phyloP scores from a whole-genome alignment of 1,139 yeast species.

The Lipomyces yarrowii region DNA sequence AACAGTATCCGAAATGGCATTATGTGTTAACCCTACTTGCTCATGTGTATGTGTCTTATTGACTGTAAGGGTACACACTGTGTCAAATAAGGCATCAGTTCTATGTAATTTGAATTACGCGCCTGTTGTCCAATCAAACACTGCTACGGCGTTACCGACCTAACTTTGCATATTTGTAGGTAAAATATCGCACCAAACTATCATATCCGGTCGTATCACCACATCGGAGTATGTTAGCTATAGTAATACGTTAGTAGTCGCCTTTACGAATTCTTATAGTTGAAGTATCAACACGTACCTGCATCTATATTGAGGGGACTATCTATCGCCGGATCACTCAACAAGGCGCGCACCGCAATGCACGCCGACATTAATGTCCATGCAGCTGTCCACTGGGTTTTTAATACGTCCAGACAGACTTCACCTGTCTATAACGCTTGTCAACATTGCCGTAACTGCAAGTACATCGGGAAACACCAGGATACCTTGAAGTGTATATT shows the following conservation, averaged over 20 bases:
- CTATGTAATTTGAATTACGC: background rate
- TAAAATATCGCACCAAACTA: constrained; percentile 64
- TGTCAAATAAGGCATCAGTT: background rate
- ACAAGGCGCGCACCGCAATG: constrained; percentile 67
- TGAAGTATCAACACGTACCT: constrained; percentile 6
- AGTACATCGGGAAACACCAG: background rate
- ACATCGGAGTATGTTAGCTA: constrained; percentile 67
- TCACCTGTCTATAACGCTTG: constrained; percentile 61
- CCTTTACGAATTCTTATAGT: background rate
- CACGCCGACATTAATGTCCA: constrained; percentile 77
- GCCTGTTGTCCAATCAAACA: background rate
- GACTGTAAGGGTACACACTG: background rate
- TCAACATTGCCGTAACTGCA: background rate
- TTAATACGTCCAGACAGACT: constrained; percentile 79
- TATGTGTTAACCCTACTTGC: background rate
- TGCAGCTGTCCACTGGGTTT: constrained; percentile 77
- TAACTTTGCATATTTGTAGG: constrained; percentile 45
- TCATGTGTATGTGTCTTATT: background rate
- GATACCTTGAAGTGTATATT: constrained; percentile 56
- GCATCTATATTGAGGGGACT: constrained; percentile 85
- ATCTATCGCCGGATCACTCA: constrained; percentile 80
- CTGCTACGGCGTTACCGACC: background rate
- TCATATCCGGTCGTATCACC: constrained; percentile 61
- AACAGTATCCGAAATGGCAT: background rate
- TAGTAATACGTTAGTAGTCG: background rate